Percentiles rank a stretch among this genome's conserved stretches.
Conservation (phyloP, 208 protist genomes). For the Porcisia deanei region DNA sequence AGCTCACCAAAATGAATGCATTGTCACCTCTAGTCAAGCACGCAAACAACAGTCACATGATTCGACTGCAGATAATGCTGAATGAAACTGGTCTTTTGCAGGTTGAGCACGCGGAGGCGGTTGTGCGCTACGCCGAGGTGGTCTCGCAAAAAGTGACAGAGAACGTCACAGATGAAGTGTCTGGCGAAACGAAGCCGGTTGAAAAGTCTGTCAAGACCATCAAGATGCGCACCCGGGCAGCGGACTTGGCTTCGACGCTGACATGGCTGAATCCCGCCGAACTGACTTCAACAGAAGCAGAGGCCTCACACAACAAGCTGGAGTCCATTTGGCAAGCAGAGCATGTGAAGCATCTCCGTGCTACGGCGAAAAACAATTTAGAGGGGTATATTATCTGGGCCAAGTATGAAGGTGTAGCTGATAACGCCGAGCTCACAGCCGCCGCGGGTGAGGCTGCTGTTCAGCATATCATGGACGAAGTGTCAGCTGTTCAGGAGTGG, state of each 20-base stretch:
- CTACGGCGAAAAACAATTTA: conserved; percentile 82
- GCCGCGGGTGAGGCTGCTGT: conserved; percentile 26
- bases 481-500: conserved; percentile 57
- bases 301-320: conserved; percentile 43
- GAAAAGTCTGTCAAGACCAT: conserved; percentile 25
- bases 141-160: conserved; percentile 37
- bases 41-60: conserved; percentile 79
- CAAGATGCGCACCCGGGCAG: conserved; percentile 43
- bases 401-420: conserved; percentile 64
- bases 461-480: conserved; percentile 31
- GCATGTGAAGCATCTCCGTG: conserved; percentile 52
- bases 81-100: conserved; percentile 77
- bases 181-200: conserved; percentile 24
- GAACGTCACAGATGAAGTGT: conserved; percentile 28
- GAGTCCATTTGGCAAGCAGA: conserved; percentile 53
- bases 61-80: conserved; percentile 71
- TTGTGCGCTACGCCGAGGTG: conserved; percentile 65
- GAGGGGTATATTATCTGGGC: conserved; percentile 80
- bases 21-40: conserved; percentile 49
- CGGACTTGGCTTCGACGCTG: conserved; percentile 31
- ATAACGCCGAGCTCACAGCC: conserved; percentile 38
- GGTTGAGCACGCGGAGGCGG: conserved; percentile 56
- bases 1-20: conserved; percentile 42
- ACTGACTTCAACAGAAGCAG: conserved; percentile 33
- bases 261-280: conserved; percentile 40